Conservation (phyloP, 257 asterid genomes). For the Petunia secreta region DNA sequence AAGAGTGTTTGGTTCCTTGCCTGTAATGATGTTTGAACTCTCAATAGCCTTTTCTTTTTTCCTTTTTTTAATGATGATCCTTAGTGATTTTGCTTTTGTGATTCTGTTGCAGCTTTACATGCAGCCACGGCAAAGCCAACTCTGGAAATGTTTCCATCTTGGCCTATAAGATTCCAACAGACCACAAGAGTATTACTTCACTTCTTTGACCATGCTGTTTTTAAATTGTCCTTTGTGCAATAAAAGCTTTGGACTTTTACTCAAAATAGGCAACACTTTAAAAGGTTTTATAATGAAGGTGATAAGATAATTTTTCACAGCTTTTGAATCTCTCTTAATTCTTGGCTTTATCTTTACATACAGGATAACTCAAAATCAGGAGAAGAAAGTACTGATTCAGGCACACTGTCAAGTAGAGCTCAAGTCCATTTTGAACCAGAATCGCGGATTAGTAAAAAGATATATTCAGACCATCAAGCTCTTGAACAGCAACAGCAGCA, state of each 20-base stretch:
- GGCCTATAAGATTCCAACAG: constrained; percentile 88
- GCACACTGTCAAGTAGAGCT: constrained; percentile 55
- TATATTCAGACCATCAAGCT: constrained; percentile 41
- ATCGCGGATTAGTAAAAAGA: constrained; percentile 62
- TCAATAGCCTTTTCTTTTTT: constrained; percentile 26
- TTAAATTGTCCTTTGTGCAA: constrained; percentile 23
- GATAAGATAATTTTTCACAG: background rate
- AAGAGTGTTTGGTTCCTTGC: constrained; percentile 44
- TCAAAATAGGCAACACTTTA: constrained; percentile 22
- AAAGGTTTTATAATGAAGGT: background rate
- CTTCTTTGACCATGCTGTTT: constrained; percentile 24
- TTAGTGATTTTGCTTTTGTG: constrained; percentile 62
- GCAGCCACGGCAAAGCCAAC: constrained; percentile 58
- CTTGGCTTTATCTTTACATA: constrained; percentile 34
- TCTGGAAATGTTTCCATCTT: constrained; percentile 96
- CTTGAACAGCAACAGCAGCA: constrained; percentile 26
- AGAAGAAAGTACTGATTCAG: constrained; percentile 82
- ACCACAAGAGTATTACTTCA: constrained; percentile 47
- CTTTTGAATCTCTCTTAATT: constrained; percentile 34
- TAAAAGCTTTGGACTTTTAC: constrained; percentile 19
- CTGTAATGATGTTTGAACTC: constrained; percentile 21
- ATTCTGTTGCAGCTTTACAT: constrained; percentile 80
- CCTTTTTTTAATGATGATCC: constrained; percentile 35
- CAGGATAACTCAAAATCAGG: constrained; percentile 72
- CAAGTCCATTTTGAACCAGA: constrained; percentile 61